A percentile compares a stretch with the other conserved stretches of the same genome.
phyloP scores from a whole-genome alignment of 139 green algal species.

The Coelastrella sp. region DNA sequence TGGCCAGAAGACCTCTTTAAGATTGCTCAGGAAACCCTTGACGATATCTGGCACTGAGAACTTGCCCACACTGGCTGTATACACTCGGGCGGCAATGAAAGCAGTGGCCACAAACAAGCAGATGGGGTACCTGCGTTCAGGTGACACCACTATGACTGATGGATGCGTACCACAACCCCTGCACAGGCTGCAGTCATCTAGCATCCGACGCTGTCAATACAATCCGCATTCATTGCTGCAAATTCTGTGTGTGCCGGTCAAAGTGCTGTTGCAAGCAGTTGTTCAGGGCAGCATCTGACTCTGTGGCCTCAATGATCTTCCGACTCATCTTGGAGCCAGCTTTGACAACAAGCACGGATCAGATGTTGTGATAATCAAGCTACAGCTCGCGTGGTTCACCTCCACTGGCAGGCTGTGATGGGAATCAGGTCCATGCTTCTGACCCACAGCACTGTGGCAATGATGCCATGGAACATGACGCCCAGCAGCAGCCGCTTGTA shows the following conservation, averaged over 20 bases:
- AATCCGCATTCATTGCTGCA: no score
- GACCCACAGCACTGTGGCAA: not conserved
- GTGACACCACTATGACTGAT: no score
- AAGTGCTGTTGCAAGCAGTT: no score
- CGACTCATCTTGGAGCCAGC: not conserved
- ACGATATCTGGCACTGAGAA: constrained; percentile 19
- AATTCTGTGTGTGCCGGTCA: no score
- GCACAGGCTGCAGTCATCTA: not conserved
- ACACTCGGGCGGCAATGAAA: constrained; percentile 1
- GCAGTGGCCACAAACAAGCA: not conserved
- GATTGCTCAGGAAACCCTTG: not conserved
- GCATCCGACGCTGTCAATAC: no score
- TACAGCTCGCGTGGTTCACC: not conserved
- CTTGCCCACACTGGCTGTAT: not conserved
- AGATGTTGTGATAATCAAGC: not conserved
- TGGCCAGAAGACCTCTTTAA: not conserved
- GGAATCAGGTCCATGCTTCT: not conserved
- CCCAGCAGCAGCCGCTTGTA: constrained; percentile 60
- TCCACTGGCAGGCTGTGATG: not conserved
- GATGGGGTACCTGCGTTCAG: not conserved
- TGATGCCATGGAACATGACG: constrained; percentile 46
- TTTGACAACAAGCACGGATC: not conserved
- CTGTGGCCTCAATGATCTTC: no score
- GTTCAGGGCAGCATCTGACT: no score
- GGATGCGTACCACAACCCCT: not conserved